phyloP scores from a whole-genome alignment of 1,284 basidiomycete genomes.

The Cryptococcus depauperatus region DNA sequence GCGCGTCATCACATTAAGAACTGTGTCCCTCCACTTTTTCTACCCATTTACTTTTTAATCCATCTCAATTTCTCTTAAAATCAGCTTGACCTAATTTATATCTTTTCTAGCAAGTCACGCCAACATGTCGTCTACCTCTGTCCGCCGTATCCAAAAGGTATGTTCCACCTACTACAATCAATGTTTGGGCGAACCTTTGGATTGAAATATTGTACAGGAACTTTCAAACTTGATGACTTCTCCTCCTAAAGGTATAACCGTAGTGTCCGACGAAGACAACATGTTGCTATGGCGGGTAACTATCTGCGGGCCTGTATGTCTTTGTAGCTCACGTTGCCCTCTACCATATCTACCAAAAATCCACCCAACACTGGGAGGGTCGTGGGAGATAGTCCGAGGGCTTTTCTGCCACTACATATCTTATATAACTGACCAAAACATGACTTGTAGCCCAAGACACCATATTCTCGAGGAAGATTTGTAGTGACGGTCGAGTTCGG shows the following conservation, averaged over 20 bases:
- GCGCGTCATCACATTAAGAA: no score
- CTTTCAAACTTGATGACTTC: slow-evolving; percentile 33
- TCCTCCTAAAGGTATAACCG: slow-evolving; percentile 54
- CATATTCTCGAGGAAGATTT: slow-evolving; percentile 78
- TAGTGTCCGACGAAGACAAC: slow-evolving; percentile 63
- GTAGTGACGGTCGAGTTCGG: slow-evolving; percentile 64
- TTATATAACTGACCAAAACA: no score
- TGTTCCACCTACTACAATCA: background rate
- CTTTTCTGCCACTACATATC: no score
- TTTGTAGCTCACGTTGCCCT: no score
- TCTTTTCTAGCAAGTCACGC: no score
- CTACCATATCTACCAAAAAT: no score
- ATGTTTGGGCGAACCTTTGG: background rate
- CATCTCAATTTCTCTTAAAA: no score
- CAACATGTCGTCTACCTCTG: slow-evolving; percentile 34
- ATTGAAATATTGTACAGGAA: slow-evolving; percentile 26
- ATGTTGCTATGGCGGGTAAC: slow-evolving; percentile 67
- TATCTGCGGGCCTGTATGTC: slow-evolving; percentile 65
- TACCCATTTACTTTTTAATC: no score
- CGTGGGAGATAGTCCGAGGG: no score
- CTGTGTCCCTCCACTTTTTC: no score
- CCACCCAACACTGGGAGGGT: no score
- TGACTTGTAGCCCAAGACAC: slow-evolving; percentile 61
- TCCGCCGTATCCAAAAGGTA: slow-evolving; percentile 35
- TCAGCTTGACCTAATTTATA: no score